Conservation (phyloP, 805 yeast species). For the Pichia heedii region DNA sequence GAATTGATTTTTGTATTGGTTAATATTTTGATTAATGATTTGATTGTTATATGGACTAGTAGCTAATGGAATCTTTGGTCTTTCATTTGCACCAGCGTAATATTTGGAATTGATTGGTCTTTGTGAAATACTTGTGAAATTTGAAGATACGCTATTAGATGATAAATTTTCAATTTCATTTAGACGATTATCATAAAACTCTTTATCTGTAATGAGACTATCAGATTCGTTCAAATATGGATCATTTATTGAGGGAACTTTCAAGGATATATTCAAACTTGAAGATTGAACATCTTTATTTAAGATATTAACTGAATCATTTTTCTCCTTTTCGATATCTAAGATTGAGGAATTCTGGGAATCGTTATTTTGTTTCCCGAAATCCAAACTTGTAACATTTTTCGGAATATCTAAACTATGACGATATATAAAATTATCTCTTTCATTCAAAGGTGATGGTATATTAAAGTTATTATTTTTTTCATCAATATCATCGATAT, state of each 20-base stretch:
- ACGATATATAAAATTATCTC: too few relatives aligned
- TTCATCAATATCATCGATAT: constrained; percentile 6
- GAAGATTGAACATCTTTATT: constrained; percentile 1
- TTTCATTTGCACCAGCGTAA: constrained; percentile 26
- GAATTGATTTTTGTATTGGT: background rate
- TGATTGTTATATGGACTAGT: background rate
- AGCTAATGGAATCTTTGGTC: constrained; percentile 1
- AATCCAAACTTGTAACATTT: too few relatives aligned
- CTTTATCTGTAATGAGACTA: background rate
- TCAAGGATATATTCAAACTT: constrained; percentile 1
- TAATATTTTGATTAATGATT: background rate
- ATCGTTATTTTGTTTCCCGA: too few relatives aligned
- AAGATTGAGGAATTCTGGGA: background rate
- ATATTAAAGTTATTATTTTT: background rate
- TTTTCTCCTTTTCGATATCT: constrained; percentile 1
- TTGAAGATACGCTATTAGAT: constrained; percentile 30
- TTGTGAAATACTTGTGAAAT: constrained; percentile 73
- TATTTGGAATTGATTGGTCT: constrained; percentile 60
- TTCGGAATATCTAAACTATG: too few relatives aligned
- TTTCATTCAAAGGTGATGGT: too few relatives aligned
- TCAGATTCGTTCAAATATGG: constrained; percentile 5
- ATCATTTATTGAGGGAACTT: constrained; percentile 8
- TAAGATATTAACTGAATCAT: background rate
- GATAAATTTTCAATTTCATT: background rate
- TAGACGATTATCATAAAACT: background rate